A percentile compares a stretch with the other conserved stretches of the same genome.
Conservation (phyloP, 768 basidiomycete genomes). For the Vishniacozyma victoriae region DNA sequence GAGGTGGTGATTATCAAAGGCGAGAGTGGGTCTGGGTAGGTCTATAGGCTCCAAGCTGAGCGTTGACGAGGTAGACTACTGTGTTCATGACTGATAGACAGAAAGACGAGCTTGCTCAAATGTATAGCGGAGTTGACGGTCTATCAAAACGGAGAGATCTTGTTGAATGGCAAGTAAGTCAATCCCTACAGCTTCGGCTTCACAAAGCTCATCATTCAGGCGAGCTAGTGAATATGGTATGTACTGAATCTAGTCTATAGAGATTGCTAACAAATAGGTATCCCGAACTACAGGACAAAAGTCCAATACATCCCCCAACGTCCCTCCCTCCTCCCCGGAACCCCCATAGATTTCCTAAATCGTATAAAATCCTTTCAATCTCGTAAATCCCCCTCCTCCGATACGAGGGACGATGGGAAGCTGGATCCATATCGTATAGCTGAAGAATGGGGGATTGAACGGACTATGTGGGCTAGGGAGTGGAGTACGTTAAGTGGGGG, state of each 20-base stretch:
- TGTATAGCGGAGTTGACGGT: conserved; percentile 73
- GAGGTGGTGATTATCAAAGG: conserved; percentile 76
- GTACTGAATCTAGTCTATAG: neutral
- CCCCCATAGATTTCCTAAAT: conserved; percentile 66
- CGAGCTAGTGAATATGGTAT: conserved; percentile 24
- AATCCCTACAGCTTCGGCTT: too few relatives aligned
- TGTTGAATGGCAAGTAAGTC: conserved; percentile 65
- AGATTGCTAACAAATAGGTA: conserved; percentile 51
- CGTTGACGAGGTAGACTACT: too few relatives aligned
- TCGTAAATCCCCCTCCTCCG: conserved; percentile 46
- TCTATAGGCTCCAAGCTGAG: too few relatives aligned
- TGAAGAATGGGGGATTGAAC: conserved; percentile 61
- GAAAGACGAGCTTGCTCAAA: conserved; percentile 65
- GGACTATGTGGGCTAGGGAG: conserved; percentile 66
- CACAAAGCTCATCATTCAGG: conserved; percentile 47
- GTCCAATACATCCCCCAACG: conserved; percentile 85
- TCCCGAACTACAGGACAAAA: conserved; percentile 69
- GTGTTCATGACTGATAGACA: too few relatives aligned
- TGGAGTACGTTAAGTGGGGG: conserved; percentile 82
- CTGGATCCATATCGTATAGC: conserved; percentile 55
- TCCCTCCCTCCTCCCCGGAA: conserved; percentile 75
- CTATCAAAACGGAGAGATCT: conserved; percentile 59
- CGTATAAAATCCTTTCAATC: conserved; percentile 55
- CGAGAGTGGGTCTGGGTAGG: conserved; percentile 68
- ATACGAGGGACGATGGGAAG: conserved; percentile 24